These are phyloP conservation scores for Solanum corneliomulleri DNA, from an alignment of 257 asterid genomes.

Conservation along the genomic window DNA sequence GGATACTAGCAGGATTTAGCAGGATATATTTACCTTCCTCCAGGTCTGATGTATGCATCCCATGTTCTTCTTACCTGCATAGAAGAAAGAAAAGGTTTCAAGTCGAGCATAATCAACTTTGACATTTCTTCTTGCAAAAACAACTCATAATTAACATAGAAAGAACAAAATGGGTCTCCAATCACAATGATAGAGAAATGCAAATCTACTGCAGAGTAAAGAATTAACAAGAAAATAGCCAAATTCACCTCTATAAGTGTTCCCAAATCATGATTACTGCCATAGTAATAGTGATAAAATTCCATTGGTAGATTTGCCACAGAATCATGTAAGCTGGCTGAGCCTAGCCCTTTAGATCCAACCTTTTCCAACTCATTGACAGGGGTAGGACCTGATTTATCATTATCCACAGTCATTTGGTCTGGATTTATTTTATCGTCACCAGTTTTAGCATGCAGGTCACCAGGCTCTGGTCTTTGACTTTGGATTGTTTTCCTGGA, in stretches of 20 bases:
- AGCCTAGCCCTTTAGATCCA: conserved; percentile 21
- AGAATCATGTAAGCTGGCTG: conserved; percentile 31
- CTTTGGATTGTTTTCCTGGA: conserved; percentile 34
- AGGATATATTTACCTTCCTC: conserved; percentile 60
- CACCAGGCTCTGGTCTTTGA: conserved; percentile 18
- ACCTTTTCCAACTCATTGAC: conserved; percentile 25
- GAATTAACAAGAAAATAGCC: neutral
- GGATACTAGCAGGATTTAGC: neutral
- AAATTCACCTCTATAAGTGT: conserved; percentile 79
- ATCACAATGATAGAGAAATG: neutral
- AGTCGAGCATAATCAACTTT: neutral
- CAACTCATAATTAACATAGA: neutral
- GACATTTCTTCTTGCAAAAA: neutral
- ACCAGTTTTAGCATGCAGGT: conserved; percentile 8
- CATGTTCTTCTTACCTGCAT: conserved; percentile 87
- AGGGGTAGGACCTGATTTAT: conserved; percentile 11
- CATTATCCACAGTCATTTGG: conserved; percentile 9
- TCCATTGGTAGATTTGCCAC: conserved; percentile 74
- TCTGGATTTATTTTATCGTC: conserved; percentile 17
- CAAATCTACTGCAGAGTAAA: neutral
- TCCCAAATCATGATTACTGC: conserved; percentile 90
- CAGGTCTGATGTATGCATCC: conserved; percentile 87
- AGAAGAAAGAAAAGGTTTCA: neutral
- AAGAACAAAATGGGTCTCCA: neutral
- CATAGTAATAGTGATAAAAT: conserved; percentile 92